Evolutionary conservation across 768 basidiomycete genomes (phyloP).

Genomic region (Boletus coccyginus): DNA sequence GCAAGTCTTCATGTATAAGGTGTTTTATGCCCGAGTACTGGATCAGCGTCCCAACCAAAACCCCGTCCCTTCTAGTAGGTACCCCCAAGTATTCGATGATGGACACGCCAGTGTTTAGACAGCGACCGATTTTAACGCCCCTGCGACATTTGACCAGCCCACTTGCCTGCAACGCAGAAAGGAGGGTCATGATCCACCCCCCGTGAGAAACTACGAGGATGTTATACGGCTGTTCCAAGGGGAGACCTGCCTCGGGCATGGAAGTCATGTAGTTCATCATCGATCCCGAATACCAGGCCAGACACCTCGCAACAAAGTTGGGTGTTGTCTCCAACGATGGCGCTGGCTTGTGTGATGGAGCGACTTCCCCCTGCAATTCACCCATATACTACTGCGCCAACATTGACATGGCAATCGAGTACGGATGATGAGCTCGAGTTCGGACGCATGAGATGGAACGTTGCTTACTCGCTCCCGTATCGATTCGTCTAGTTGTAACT

Average conservation of each 20-base stretch:
- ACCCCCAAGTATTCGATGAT: slow-evolving; percentile 50
- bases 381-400: slow-evolving; percentile 51
- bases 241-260: slow-evolving; percentile 15
- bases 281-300: slow-evolving; percentile 59
- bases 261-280: slow-evolving; percentile 36
- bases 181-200: slow-evolving; percentile 55
- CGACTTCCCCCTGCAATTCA: slow-evolving; percentile 50
- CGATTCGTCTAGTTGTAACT: slow-evolving; percentile 41
- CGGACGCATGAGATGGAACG: background rate
- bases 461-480: slow-evolving; percentile 64
- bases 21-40: slow-evolving; percentile 58
- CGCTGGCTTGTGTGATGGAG: slow-evolving; percentile 12
- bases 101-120: slow-evolving; percentile 40
- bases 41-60: slow-evolving; percentile 39
- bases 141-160: slow-evolving; percentile 36
- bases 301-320: slow-evolving; percentile 47
- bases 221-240: slow-evolving; percentile 29
- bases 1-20: slow-evolving; percentile 32
- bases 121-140: slow-evolving; percentile 26
- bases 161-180: slow-evolving; percentile 45
- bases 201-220: slow-evolving; percentile 69
- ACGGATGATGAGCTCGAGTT: background rate
- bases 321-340: slow-evolving; percentile 28
- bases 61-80: slow-evolving; percentile 15
- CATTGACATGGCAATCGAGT: background rate